Base-by-base conservation (phyloP, 2,329 filamentous ascomycete species). In the Ambrosiella beaveri region DNA sequence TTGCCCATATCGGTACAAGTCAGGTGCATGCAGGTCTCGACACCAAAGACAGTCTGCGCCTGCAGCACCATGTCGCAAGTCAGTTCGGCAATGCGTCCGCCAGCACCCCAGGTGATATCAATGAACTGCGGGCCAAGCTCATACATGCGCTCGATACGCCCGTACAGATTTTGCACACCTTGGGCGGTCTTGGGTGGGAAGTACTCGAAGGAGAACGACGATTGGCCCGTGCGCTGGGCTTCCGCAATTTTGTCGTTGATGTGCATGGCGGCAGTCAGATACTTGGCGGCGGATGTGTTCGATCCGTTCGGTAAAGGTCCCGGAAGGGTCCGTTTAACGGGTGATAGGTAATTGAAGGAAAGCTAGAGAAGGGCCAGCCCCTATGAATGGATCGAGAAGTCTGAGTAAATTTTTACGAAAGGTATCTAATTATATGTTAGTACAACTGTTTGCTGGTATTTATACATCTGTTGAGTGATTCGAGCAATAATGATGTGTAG, bases 81-180 rank as follows among this genome's bases (percentile, higher is more conserved):
- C 66, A 98, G 74, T 68, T 95, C 85, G 58, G 91, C 93, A 64
- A 93, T 81, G 64, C 86, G 84, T 53, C 93, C 93, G 64, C 93
- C 93, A 56, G 93, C 93, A 63, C 94, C 94, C 93, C 93, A 98
- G 62, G 93, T 98, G 67, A 98, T 86, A 71, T 98, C 93, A 69
- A 98, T 89, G 75, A 98, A 98, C 67, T 90, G 85, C 63, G 91
- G 93, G 1, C 89, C 93, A 63, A 94, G 81, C 66, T 85, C 81
- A 71, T 95, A 89, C 93, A 98, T 98, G 72, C 90, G 89, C 73
- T 98, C 93, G 87, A 98, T 97, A 65, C 93, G 88, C 66, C 98
- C 93, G 77, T 98, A 98, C 60, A 98, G 83, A 71, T 98, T 98
- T 74, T 98, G 93, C 11, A 98, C 91, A 77, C 93, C 93, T 73